Evolutionary conservation across 2,329 filamentous ascomycete species (phyloP).

Genomic region (Pyrenochaeta sp.): DNA sequence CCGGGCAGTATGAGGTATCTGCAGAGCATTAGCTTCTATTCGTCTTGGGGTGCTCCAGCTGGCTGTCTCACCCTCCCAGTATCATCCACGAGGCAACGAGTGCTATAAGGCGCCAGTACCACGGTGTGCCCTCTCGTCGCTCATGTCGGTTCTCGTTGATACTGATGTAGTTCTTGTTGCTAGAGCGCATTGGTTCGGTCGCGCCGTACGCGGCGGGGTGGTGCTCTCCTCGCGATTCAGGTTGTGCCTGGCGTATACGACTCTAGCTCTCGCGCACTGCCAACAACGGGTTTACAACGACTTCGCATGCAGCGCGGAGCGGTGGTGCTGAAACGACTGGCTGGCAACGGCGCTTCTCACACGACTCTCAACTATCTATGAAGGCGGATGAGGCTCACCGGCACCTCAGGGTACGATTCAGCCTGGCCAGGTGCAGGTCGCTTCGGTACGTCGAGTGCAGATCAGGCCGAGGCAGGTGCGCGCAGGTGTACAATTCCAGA

Average conservation of each 20-base stretch:
- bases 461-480: constrained; percentile 20
- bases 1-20: constrained; percentile 60
- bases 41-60: constrained; percentile 1
- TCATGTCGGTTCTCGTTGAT: constrained; percentile 32
- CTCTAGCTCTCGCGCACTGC: constrained; percentile 18
- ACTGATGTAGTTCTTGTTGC: constrained; percentile 41
- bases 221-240: constrained; percentile 30
- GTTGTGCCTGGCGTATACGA: constrained; percentile 19
- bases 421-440: constrained; percentile 33
- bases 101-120: constrained; percentile 60
- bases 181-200: constrained; percentile 41
- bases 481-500: constrained; percentile 7
- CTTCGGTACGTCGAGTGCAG: constrained; percentile 21
- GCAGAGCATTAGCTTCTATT: constrained; percentile 22
- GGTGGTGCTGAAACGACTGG: constrained; percentile 12
- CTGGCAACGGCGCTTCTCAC: constrained; percentile 15
- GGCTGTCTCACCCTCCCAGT: constrained; percentile 54
- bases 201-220: constrained; percentile 27
- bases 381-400: constrained; percentile 16
- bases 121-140: constrained; percentile 42
- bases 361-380: constrained; percentile 4
- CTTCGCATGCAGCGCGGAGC: constrained; percentile 25
- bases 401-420: constrained; percentile 22
- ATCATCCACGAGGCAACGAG: constrained; percentile 57
- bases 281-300: constrained; percentile 11